Conservation (phyloP, 306 rosid genomes). For the Ammopiptanthus mongolicus region DNA sequence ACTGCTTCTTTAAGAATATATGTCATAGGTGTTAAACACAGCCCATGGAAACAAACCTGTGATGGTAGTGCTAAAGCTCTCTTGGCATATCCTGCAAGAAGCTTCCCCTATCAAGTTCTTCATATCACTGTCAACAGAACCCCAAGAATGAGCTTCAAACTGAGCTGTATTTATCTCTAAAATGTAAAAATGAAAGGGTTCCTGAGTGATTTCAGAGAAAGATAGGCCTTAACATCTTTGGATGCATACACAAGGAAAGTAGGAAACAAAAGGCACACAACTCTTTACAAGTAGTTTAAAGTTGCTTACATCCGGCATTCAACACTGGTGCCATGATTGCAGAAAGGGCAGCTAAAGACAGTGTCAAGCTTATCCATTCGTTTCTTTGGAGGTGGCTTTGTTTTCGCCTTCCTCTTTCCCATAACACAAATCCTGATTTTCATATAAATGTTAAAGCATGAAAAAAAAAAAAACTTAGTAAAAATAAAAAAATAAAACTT, state of each 20-base stretch:
- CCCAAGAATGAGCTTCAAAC: background rate
- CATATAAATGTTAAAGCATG: background rate
- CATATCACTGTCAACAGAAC: conserved; percentile 68
- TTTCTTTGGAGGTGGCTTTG: conserved; percentile 94
- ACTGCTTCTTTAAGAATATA: background rate
- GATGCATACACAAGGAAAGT: background rate
- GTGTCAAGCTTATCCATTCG: conserved; percentile 97
- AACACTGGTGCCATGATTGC: conserved; percentile 88
- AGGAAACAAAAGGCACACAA: background rate
- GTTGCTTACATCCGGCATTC: conserved; percentile 85
- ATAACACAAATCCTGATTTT: conserved; percentile 40
- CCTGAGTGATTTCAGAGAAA: background rate
- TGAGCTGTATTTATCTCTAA: background rate
- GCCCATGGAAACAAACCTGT: conserved; percentile 47
- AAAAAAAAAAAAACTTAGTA: background rate
- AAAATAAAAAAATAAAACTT: background rate
- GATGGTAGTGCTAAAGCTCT: conserved; percentile 82
- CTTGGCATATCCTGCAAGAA: conserved; percentile 85
- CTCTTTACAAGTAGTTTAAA: background rate
- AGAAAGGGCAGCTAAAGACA: conserved; percentile 95
- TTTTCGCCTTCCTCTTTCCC: conserved; percentile 92
- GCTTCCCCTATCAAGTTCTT: conserved; percentile 95
- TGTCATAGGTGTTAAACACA: background rate
- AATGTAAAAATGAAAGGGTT: background rate
- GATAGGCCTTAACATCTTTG: background rate